phyloP scores from a whole-genome alignment of 2,329 filamentous ascomycete genomes.

The Colletotrichum simmondsii region DNA sequence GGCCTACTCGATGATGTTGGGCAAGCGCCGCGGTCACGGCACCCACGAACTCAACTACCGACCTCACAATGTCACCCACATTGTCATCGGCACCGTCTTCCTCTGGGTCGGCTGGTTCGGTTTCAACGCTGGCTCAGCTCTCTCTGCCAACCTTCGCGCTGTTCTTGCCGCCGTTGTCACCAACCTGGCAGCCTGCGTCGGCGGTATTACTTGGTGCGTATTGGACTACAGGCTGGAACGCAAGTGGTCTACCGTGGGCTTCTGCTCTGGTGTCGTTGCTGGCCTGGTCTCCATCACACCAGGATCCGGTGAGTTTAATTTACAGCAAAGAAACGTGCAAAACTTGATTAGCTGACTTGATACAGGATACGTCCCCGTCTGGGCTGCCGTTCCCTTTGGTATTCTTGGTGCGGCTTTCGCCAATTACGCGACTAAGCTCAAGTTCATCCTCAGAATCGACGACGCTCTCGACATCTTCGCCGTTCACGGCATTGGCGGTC shows the following conservation, averaged over 20 bases:
- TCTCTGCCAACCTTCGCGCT: conserved; percentile 84
- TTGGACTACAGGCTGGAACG: conserved; percentile 89
- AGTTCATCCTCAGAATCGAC: conserved; percentile 83
- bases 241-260: conserved; percentile 94
- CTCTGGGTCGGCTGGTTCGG: conserved; percentile 97
- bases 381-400: conserved; percentile 85
- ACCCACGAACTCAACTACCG: conserved; percentile 92
- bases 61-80: conserved; percentile 92
- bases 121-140: conserved; percentile 89
- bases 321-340: not conserved
- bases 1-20: conserved; percentile 91
- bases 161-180: conserved; percentile 90
- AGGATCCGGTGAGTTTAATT: conserved; percentile 71
- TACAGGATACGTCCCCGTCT: conserved; percentile 78
- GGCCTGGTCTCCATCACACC: conserved; percentile 91
- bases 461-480: conserved; percentile 92
- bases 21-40: conserved; percentile 85
- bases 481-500: conserved; percentile 81
- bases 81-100: conserved; percentile 92
- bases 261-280: conserved; percentile 90
- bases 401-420: conserved; percentile 79
- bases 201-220: conserved; percentile 89
- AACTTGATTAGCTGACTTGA: conserved; percentile 3
- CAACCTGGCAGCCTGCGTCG: conserved; percentile 85
- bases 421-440: conserved; percentile 93